Evolutionary conservation across 768 basidiomycete species (phyloP), one percentile per base, ranked within the genome.

Genomic region (Calocybe cyanea): DNA sequence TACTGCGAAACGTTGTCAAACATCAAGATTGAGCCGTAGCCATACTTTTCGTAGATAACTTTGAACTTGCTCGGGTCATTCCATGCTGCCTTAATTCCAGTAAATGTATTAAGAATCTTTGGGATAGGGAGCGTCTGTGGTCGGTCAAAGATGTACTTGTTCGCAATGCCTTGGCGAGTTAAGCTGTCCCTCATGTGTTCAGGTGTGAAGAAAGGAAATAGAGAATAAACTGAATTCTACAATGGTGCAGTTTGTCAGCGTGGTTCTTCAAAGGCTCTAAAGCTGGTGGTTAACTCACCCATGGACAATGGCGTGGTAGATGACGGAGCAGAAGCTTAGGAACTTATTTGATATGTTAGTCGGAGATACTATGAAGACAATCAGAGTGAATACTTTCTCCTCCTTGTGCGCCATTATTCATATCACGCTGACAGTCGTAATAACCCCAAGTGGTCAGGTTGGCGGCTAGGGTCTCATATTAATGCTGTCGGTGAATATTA

Each of bases 361-460:
- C n/a, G 13, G 8, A 9, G 4, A 34, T 15, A 23, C 15, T 4
- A 13, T 34, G 10, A 11, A 3, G 7, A 42, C 9, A 8, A 11
- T n/a, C 21, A 25, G 18, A 7, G 23, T 14, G 18, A 23, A 40
- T 45, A 56, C 55, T 43, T 38, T 43, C 21, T 7, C 53, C 34
- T 43, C 62, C 45, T 61, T 34, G 0, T 50, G 56, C 42, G 62
- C 71, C 45, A 55, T 59, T 28, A 60, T 63, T 50, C 55, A 57
- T 54, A 37, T 77, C 70, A 14, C 69, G 59, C 20, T 67, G 62
- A 52, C 70, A 73, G 50, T 78, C 77, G 24, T 71, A 60, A 60
- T 64, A 77, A 18, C 78, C 78, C 76, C 76, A 80, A 1, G 71
- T 58, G 0, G 77, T 78, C 35, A 78, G 51, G 47, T 73, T 69